Evolutionary conservation across 805 yeast genomes (phyloP).

Genomic region (Ogataea saltuana): DNA sequence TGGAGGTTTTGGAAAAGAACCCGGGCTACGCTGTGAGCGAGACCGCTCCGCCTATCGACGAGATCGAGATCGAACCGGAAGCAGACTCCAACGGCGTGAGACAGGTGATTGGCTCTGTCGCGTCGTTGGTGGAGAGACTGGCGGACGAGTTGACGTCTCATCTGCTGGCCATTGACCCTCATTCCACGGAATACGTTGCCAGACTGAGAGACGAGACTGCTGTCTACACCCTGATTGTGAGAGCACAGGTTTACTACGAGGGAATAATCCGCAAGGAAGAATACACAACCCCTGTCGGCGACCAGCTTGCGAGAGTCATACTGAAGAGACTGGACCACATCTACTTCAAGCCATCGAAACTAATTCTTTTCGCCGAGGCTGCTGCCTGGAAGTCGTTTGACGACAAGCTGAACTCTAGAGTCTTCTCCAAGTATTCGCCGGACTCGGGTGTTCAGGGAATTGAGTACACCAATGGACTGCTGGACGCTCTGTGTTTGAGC

Average conservation of each 20-base stretch:
- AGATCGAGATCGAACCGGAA: constrained; percentile 69
- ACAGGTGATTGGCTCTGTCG: constrained; percentile 79
- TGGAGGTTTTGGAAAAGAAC: constrained; percentile 68
- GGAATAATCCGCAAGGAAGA: constrained; percentile 48
- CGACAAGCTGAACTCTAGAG: constrained; percentile 34
- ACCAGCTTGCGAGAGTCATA: constrained; percentile 70
- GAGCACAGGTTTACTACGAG: constrained; percentile 87
- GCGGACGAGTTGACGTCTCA: constrained; percentile 93
- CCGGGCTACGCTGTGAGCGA: constrained; percentile 70
- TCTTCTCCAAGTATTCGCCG: constrained; percentile 35
- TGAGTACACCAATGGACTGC: constrained; percentile 52
- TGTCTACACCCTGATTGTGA: constrained; percentile 73
- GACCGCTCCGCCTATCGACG: constrained; percentile 67
- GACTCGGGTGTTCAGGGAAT: constrained; percentile 31
- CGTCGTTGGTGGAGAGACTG: constrained; percentile 85
- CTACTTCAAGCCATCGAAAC: constrained; percentile 83
- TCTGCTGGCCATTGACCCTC: constrained; percentile 88
- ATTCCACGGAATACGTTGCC: constrained; percentile 88
- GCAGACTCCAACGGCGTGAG: constrained; percentile 66
- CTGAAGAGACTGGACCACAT: constrained; percentile 87
- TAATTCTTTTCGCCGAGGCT: constrained; percentile 67
- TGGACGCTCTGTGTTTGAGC: constrained; percentile 64
- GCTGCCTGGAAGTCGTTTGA: constrained; percentile 69
- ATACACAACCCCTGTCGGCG: constrained; percentile 46
- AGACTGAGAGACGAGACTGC: constrained; percentile 84